A percentile compares a stretch with the other conserved stretches of the same genome.
These are phyloP conservation scores for Stropharia rugosoannulata DNA, from an alignment of 768 basidiomycete species.

Conservation along the genomic window DNA sequence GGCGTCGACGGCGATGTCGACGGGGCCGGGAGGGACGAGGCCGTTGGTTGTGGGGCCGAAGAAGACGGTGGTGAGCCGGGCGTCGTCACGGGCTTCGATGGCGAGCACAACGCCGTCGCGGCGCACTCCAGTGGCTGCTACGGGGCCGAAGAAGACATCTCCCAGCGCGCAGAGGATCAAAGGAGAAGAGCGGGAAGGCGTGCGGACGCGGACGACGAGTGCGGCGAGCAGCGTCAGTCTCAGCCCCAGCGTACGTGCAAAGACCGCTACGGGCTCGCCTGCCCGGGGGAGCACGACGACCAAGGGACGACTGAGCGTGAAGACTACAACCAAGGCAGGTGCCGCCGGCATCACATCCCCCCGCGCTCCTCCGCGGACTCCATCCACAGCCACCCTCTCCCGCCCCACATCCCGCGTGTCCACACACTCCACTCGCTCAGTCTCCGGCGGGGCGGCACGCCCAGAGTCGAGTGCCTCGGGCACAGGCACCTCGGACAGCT, in stretches of 20 bases:
- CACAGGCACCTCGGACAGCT: constrained; percentile 18
- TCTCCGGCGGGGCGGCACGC: constrained; percentile 1
- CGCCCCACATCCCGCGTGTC: constrained; percentile 25
- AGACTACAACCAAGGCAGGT: too few species aligned
- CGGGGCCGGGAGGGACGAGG: too few species aligned
- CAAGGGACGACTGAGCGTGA: too few species aligned
- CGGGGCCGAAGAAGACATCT: not conserved
- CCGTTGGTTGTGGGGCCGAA: too few species aligned
- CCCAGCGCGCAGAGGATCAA: constrained; percentile 28
- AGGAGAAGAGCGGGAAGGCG: constrained; percentile 21
- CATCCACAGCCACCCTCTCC: constrained; percentile 8
- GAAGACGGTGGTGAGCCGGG: constrained; percentile 29
- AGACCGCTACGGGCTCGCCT: not conserved
- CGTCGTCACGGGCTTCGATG: constrained; percentile 22
- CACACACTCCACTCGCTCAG: constrained; percentile 13
- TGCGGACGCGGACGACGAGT: not conserved
- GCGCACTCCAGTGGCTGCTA: not conserved
- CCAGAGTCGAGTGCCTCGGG: constrained; percentile 11
- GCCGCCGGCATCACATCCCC: too few species aligned
- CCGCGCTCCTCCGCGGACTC: constrained; percentile 6
- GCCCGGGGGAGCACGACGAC: too few species aligned
- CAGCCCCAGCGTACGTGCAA: not conserved
- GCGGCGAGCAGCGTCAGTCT: not conserved
- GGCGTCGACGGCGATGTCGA: not conserved
- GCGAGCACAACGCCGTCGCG: constrained; percentile 21